phyloP scores from a whole-genome alignment of 345 rosid genomes.

The Salix brachista region DNA sequence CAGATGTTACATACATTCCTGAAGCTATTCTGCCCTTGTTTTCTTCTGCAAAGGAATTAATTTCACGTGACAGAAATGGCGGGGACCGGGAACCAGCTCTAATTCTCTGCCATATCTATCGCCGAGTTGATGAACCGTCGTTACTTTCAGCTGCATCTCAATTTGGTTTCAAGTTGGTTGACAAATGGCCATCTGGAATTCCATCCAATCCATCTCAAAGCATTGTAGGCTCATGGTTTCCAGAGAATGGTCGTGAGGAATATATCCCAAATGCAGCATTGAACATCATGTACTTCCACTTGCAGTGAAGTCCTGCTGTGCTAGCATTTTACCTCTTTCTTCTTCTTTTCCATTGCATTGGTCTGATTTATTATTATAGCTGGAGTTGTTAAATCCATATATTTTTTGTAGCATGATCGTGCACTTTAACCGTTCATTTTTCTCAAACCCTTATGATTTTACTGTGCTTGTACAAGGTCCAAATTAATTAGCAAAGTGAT shows the following conservation, averaged over 20 bases:
- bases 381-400: no score
- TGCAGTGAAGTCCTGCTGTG: conserved; percentile 18
- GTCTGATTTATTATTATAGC: no score
- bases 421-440: neutral
- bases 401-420: neutral
- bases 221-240: conserved; percentile 58
- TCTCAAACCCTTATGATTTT: no score
- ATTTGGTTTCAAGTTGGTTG: conserved; percentile 62
- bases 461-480: no score
- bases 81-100: conserved; percentile 41
- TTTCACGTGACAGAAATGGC: conserved; percentile 21
- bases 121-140: conserved; percentile 71
- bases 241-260: conserved; percentile 21
- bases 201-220: conserved; percentile 26
- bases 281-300: conserved; percentile 62
- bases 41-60: conserved; percentile 63
- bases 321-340: neutral
- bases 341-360: no score
- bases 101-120: conserved; percentile 70
- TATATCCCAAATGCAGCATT: conserved; percentile 53
- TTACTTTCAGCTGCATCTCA: conserved; percentile 57
- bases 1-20: conserved; percentile 70
- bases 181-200: conserved; percentile 52
- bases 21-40: conserved; percentile 71
- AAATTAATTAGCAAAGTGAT: no score